Evolutionary conservation across 495 filamentous ascomycete genomes (phyloP), one percentile per base, ranked within the genome.

Genomic region (Lasiosphaeris hirsuta): DNA sequence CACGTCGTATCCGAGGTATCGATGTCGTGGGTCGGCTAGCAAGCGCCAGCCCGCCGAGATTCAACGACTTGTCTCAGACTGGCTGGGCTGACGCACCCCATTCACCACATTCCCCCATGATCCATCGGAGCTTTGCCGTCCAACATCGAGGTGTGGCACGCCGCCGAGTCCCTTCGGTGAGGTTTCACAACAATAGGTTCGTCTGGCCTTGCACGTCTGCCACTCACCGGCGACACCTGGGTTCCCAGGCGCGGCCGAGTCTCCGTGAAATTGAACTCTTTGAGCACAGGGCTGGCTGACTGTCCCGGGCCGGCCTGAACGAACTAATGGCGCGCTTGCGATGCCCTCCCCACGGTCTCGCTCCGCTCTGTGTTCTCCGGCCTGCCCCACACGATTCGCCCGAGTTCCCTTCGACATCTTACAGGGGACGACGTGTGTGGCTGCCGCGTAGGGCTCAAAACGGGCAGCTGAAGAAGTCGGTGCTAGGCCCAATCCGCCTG

Each of bases 241-340:
- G 2, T 30, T 30, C 23, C 2, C 23, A 30, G 23, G 23, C 5
- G 2, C 23, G 23, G 23, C 23, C 23, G 23, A 30, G 23, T 2
- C 23, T 5, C 23, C 23, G 23, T 30, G 23, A 30, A 30, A 30
- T 30, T 30, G 23, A 30, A 45, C 43, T 10, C 10, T 23, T 36
- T 47, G 33, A 42, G 39, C 41, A 45, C 42, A 55, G 40, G 53
- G 53, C 53, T 55, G 42, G 53, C 53, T 55, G 53, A 54, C 18
- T 15, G 39, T 15, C 39, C 11, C 14, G 39, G 14, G 2, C 39
- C 39, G 39, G 39, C 8, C 2, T 15, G 11, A 41, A 30, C 23
- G 23, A 30, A 30, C 23, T 30, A 30, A 30, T 30, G 23, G 23
- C 23, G 23, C 23, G 23, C 23, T 30, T 30, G 23, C 23, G 23